Evolutionary conservation across 2,329 filamentous ascomycete species (phyloP).

Genomic region (Furcasterigmium furcatum): DNA sequence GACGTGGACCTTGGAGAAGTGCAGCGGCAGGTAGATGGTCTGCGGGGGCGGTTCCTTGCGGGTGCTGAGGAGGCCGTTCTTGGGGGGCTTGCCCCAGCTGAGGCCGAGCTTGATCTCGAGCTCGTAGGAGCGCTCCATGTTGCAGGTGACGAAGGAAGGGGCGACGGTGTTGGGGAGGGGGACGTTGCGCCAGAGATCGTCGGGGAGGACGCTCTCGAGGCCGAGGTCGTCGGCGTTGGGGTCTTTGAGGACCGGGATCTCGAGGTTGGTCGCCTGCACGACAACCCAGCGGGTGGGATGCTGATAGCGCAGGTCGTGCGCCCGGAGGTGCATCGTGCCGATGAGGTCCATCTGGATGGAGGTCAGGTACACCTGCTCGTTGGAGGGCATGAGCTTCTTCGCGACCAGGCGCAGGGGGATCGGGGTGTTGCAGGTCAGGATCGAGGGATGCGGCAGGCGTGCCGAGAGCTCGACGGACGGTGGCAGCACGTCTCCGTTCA

Average conservation of each 20-base stretch:
- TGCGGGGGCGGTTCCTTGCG: slow-evolving; percentile 47
- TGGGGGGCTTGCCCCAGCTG: slow-evolving; percentile 58
- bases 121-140: slow-evolving; percentile 77
- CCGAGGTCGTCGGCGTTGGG: slow-evolving; percentile 53
- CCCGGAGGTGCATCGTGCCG: slow-evolving; percentile 74
- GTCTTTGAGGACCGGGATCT: slow-evolving; percentile 61
- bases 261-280: slow-evolving; percentile 67
- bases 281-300: slow-evolving; percentile 77
- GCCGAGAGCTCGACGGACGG: slow-evolving; percentile 76
- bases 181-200: slow-evolving; percentile 67
- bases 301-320: slow-evolving; percentile 68
- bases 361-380: slow-evolving; percentile 70
- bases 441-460: slow-evolving; percentile 79
- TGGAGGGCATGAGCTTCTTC: slow-evolving; percentile 68
- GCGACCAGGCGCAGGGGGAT: slow-evolving; percentile 77
- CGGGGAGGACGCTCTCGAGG: slow-evolving; percentile 67
- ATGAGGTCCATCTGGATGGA: slow-evolving; percentile 80
- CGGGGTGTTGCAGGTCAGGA: slow-evolving; percentile 85
- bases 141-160: slow-evolving; percentile 85
- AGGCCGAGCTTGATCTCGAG: slow-evolving; percentile 79
- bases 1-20: slow-evolving; percentile 70
- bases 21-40: slow-evolving; percentile 72
- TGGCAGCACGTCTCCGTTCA: slow-evolving; percentile 35
- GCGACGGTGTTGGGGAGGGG: slow-evolving; percentile 81
- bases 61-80: slow-evolving; percentile 17